Evolutionary conservation across 73 alveolate genomes (phyloP).

Genomic region (Paramecium sexaurelia): DNA sequence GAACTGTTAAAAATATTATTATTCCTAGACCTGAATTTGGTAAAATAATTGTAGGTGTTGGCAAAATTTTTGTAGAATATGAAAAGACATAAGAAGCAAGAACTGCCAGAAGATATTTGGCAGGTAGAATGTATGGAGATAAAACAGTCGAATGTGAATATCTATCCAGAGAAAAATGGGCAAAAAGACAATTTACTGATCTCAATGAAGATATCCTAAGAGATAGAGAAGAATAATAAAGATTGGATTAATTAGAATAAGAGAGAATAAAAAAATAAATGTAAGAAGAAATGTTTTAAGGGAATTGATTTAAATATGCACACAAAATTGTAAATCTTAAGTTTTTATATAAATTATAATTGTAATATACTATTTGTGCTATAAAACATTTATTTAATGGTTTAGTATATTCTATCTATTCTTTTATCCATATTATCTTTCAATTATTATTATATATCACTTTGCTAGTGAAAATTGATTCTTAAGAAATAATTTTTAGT

Average conservation of each 20-base stretch:
- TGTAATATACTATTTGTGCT: not conserved
- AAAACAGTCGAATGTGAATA: constrained; percentile 60
- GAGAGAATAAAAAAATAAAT: constrained; percentile 28
- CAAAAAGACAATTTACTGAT: constrained; percentile 19
- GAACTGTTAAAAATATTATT: constrained; percentile 68
- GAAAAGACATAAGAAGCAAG: constrained; percentile 67
- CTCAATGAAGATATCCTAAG: constrained; percentile 28
- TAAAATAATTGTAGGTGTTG: constrained; percentile 24
- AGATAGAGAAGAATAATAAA: constrained; percentile 50
- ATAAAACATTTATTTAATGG: too few species aligned
- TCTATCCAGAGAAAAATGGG: constrained; percentile 58
- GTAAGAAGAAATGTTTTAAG: constrained; percentile 40
- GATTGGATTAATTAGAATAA: not conserved
- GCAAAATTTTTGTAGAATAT: constrained; percentile 63
- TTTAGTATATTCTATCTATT: too few species aligned
- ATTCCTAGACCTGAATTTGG: constrained; percentile 74
- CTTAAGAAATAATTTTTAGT: too few species aligned
- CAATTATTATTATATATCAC: too few species aligned
- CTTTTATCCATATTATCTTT: too few species aligned
- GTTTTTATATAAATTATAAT: not conserved
- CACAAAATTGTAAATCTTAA: not conserved
- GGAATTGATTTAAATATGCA: not conserved
- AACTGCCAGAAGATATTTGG: constrained; percentile 63
- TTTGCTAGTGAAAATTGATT: too few species aligned
- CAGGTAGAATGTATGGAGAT: constrained; percentile 65